A percentile compares a stretch with the other conserved stretches of the same genome.
These are phyloP conservation scores for Naumovozyma dairenensis DNA, from an alignment of 805 yeast genomes.

Conservation along the genomic window DNA sequence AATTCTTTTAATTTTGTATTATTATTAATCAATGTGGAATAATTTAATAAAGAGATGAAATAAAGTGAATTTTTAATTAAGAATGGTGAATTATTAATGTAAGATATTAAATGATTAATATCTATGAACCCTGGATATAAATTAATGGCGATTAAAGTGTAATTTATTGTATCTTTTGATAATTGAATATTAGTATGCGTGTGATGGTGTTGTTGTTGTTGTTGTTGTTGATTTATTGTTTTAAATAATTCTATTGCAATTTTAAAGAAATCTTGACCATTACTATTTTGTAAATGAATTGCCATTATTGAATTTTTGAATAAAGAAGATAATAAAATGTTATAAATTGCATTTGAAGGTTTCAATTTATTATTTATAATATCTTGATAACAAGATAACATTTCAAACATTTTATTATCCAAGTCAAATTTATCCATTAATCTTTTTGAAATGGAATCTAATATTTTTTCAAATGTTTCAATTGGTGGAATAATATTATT, in stretches of 20 bases:
- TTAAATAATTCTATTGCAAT: slow-evolving; percentile 41
- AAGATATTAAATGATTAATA: slow-evolving; percentile 9
- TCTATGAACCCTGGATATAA: slow-evolving; percentile 27
- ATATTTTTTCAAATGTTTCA: slow-evolving; percentile 43
- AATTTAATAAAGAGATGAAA: slow-evolving; percentile 33
- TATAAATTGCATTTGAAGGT: slow-evolving; percentile 49
- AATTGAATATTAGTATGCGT: slow-evolving; percentile 30
- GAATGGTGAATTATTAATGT: slow-evolving; percentile 27
- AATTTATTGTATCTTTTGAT: slow-evolving; percentile 35
- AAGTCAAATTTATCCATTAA: slow-evolving; percentile 40
- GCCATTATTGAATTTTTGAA: slow-evolving; percentile 40
- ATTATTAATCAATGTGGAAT: slow-evolving; percentile 33
- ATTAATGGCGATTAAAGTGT: slow-evolving; percentile 38
- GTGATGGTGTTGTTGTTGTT: no score
- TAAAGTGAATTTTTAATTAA: slow-evolving; percentile 27
- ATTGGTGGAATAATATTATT: slow-evolving; percentile 40
- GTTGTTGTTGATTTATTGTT: slow-evolving; percentile 25
- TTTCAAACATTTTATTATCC: slow-evolving; percentile 51
- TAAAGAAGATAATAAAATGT: slow-evolving; percentile 40
- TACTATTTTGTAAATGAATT: slow-evolving; percentile 29
- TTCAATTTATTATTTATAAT: slow-evolving; percentile 42
- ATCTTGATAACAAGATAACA: slow-evolving; percentile 62
- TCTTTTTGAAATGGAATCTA: slow-evolving; percentile 45
- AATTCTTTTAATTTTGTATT: slow-evolving; percentile 30
- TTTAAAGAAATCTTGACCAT: slow-evolving; percentile 39